These are phyloP conservation scores for Hortaea sp. DNA, from an alignment of 2,329 filamentous ascomycete genomes.

Conservation along the genomic window DNA sequence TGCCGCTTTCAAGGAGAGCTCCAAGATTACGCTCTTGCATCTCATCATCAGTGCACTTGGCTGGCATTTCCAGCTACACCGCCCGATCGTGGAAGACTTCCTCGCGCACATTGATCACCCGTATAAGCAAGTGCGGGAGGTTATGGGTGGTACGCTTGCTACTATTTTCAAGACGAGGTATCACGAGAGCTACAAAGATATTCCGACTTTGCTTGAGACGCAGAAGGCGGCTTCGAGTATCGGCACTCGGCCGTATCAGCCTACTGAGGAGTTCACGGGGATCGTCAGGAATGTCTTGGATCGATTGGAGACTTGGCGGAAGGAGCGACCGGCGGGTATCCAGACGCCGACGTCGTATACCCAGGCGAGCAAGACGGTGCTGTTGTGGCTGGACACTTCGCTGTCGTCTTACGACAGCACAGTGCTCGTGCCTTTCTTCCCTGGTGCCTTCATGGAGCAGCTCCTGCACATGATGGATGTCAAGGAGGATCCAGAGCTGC, in stretches of 20 bases:
- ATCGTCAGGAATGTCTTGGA: slow-evolving; percentile 68
- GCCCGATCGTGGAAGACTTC: slow-evolving; percentile 83
- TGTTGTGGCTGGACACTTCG: slow-evolving; percentile 88
- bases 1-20: slow-evolving; percentile 96
- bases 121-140: slow-evolving; percentile 93
- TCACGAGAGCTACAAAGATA: slow-evolving; percentile 82
- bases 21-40: slow-evolving; percentile 84
- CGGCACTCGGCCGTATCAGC: slow-evolving; percentile 73
- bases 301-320: slow-evolving; percentile 77
- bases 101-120: slow-evolving; percentile 87
- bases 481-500: slow-evolving; percentile 93
- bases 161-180: slow-evolving; percentile 86
- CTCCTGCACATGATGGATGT: slow-evolving; percentile 99
- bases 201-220: slow-evolving; percentile 61
- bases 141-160: slow-evolving; percentile 81
- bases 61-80: slow-evolving; percentile 90
- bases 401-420: slow-evolving; percentile 88
- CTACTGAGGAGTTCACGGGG: slow-evolving; percentile 60
- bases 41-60: slow-evolving; percentile 79
- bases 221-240: slow-evolving; percentile 75
- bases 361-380: slow-evolving; percentile 87
- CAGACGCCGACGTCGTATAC: slow-evolving; percentile 93
- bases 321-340: slow-evolving; percentile 73
- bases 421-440: slow-evolving; percentile 83
- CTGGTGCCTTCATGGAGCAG: slow-evolving; percentile 78